Evolutionary conservation across 2,329 filamentous ascomycete species (phyloP), one percentile per base, ranked within the genome.

Genomic region (Colletotrichum sp.): DNA sequence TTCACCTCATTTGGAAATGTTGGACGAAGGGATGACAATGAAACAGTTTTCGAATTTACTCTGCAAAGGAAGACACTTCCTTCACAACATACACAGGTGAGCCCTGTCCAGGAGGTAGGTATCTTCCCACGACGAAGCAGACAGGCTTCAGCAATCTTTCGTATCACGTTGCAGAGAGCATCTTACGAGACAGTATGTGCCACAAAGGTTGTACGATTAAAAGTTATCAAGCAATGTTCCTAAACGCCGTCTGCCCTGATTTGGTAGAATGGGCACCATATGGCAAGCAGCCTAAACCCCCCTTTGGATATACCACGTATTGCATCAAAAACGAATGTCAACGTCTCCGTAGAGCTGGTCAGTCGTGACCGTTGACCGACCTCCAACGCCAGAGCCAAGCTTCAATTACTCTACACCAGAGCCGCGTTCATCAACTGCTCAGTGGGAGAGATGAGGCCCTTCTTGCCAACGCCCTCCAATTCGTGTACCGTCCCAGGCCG

Each of bases 331-430:
- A 64, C 32, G 32, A 67, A 16, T 36, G 43, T 39, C 72, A 59
- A 67, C 63, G 28, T 63, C 72, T 75, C 72, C 55, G 63, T 67
- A 63, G 55, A 72, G 72, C 21, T 36, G 7, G 61, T 64, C 72
- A 59, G 24, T 52, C 36, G 32, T 63, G 21, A 63, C 55, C 24
- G 26, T 66, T 48, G 69, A 67, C 69, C 7, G 24, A 21, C 36
- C 55, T 36, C 63, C 69, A 75, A 75, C 72, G 72, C 72, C 72
- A 48, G 67, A 63, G 65, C 28, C 9, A 66, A 24, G 26, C 63
- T 39, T 63, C 57, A 64, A 67, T 75, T 63, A 72, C 34, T 36
- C 30, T 26, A 28, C 72, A 48, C 72, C 34, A 21, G 30, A 60
- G n/a, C 21, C 2, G 7, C 26, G 30, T 10, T 30, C 60, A 21